A percentile compares a stretch with the other conserved stretches of the same genome.
These are phyloP conservation scores for Warburgia ugandensis DNA, from an alignment of 164 flowering plant genomes.

Conservation along the genomic window DNA sequence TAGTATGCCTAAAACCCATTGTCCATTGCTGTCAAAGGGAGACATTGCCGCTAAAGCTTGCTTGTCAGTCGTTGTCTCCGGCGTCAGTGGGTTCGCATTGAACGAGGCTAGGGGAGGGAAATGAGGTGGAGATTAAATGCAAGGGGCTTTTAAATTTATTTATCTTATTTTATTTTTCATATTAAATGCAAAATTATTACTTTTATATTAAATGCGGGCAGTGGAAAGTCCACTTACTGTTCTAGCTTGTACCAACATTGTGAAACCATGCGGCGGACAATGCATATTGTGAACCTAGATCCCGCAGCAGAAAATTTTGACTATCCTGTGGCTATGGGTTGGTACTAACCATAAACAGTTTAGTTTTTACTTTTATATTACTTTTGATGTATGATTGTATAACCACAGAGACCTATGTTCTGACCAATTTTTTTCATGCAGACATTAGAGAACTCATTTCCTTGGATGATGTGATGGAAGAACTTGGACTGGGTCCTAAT, in stretches of 20 bases:
- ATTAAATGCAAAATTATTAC: too few species aligned
- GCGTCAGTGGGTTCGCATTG: too few species aligned
- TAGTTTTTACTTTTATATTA: background rate
- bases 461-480: conserved; percentile 98
- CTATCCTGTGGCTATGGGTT: conserved; percentile 95
- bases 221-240: conserved; percentile 98
- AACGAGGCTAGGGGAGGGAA: too few species aligned
- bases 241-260: conserved; percentile 76
- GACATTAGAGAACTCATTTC: conserved; percentile 90
- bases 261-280: conserved; percentile 55
- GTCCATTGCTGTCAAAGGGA: too few species aligned
- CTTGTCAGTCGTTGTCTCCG: too few species aligned
- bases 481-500: conserved; percentile 86
- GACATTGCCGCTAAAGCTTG: too few species aligned
- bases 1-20: too few species aligned
- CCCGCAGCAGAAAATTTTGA: conserved; percentile 98
- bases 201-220: too few species aligned
- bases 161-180: too few species aligned
- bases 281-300: conserved; percentile 83
- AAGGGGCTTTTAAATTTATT: too few species aligned
- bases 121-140: too few species aligned
- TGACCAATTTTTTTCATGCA: conserved; percentile 21
- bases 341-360: background rate
- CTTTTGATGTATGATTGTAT: background rate
- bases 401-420: background rate